phyloP scores from a whole-genome alignment of 495 filamentous ascomycete genomes.

The Xanthoparmelia taractica region DNA sequence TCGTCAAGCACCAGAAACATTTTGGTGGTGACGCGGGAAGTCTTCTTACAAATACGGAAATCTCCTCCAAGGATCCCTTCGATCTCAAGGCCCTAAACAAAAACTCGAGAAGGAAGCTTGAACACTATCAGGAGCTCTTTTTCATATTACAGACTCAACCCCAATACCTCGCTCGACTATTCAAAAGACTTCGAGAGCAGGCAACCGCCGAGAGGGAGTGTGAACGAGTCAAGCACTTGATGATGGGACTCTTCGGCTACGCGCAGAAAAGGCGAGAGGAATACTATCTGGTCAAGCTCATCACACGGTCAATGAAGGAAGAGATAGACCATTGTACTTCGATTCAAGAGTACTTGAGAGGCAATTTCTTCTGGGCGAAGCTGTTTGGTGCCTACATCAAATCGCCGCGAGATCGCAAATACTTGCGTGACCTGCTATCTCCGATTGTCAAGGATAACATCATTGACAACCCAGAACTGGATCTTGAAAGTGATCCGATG shows the following conservation, averaged over 20 bases:
- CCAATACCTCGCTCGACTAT: constrained; percentile 83
- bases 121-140: constrained; percentile 96
- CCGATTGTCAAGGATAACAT: constrained; percentile 78
- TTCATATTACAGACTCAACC: constrained; percentile 96
- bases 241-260: constrained; percentile 96
- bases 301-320: constrained; percentile 73
- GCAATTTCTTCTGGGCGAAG: constrained; percentile 88
- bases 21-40: constrained; percentile 88
- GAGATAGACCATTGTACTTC: constrained; percentile 69
- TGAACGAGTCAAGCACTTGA: constrained; percentile 82
- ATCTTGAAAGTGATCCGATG: constrained; percentile 94
- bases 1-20: constrained; percentile 92
- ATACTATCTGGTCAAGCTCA: constrained; percentile 89
- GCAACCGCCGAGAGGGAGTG: constrained; percentile 85
- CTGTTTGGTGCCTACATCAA: constrained; percentile 81
- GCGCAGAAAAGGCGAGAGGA: constrained; percentile 95
- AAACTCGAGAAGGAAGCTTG: constrained; percentile 84
- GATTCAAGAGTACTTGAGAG: constrained; percentile 78
- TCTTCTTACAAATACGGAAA: constrained; percentile 76
- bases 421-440: constrained; percentile 74
- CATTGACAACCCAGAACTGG: constrained; percentile 80
- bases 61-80: constrained; percentile 84
- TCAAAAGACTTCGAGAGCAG: constrained; percentile 73
- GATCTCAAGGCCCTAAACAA: constrained; percentile 97
- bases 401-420: constrained; percentile 87